phyloP scores from a whole-genome alignment of 106 monocot genomes.

The Dendrobium huoshanense region DNA sequence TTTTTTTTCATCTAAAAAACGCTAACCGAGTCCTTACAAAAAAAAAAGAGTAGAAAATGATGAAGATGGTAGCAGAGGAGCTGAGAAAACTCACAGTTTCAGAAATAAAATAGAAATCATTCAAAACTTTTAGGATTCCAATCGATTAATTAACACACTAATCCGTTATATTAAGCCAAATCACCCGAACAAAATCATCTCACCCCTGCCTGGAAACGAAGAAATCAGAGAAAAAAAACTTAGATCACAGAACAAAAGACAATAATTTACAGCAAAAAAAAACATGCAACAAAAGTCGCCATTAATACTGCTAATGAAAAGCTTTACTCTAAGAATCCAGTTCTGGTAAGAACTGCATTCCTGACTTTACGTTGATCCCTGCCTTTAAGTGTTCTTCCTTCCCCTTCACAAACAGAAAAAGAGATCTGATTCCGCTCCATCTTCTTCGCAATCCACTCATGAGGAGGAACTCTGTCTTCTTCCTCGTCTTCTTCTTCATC shows the following conservation, averaged over 20 bases:
- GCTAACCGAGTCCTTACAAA: too few species aligned
- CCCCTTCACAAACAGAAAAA: slow-evolving; percentile 69
- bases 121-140: not conserved
- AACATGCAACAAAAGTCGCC: not conserved
- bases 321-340: slow-evolving; percentile 56
- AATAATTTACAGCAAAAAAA: not conserved
- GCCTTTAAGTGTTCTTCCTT: slow-evolving; percentile 72
- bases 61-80: too few species aligned
- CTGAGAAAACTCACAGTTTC: too few species aligned
- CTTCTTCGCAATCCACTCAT: slow-evolving; percentile 63
- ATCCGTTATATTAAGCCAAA: not conserved
- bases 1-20: too few species aligned
- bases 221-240: not conserved
- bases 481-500: slow-evolving; percentile 36
- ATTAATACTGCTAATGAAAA: not conserved
- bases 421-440: slow-evolving; percentile 52
- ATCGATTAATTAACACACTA: not conserved
- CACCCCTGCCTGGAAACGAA: not conserved
- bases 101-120: too few species aligned
- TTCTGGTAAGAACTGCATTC: slow-evolving; percentile 61
- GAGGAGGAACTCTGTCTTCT: slow-evolving; percentile 34
- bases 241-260: not conserved
- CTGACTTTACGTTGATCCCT: slow-evolving; percentile 64
- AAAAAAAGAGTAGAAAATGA: too few species aligned
- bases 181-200: slow-evolving; percentile 3